Base-by-base conservation (phyloP, 2,329 filamentous ascomycete genomes). In the Cryoendolithus antarcticus region DNA sequence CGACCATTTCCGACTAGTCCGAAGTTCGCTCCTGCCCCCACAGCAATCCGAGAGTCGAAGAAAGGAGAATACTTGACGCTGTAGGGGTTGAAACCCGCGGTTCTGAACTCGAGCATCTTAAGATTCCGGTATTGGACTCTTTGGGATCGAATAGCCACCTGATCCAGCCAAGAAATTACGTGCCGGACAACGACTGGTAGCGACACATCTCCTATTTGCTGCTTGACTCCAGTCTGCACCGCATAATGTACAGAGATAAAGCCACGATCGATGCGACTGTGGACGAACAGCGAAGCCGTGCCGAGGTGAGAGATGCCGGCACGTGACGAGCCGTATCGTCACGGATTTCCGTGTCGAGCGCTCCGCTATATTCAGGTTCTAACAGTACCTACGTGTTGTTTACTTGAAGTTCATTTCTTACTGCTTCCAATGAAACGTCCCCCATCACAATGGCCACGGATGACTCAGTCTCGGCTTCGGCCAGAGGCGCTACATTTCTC, bases 51-150 rank as follows among this genome's bases (percentile, higher is more conserved):
- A 49, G 84, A 91, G 67, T 96, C 91, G 67, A 93, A 93, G 69
- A 95, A 98, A 5, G 91, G 91, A 40, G 89, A 96, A 71, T 96
- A 98, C 65, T 95, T 94, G 63, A 95, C 86, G 51, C 84, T 85
- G 65, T 93, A 95, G 54, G 88, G 88, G 62, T 96, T 94, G 72
- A 77, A 96, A 55, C 91, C 91, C 58, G 85, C 74, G 13, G 91
- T 96, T 48, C 84, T 82, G 66, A 84, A 96, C 65, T 95, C 86
- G 53, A 96, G 80, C 86, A 96, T 95, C 39, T 47, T 66, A 53
- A 38, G 21, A 11, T 3, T 21, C 19, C 19, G 19, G 3, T 3
- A 6, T 4, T 21, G 19, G 19, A 21, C 19, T 21, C 19, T 21
- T 6, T 6, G 19, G 19, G 19, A 21, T 21, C 19, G 6, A 21